These are phyloP conservation scores for Serendipita sp. DNA, from an alignment of 768 basidiomycete genomes.

Conservation along the genomic window DNA sequence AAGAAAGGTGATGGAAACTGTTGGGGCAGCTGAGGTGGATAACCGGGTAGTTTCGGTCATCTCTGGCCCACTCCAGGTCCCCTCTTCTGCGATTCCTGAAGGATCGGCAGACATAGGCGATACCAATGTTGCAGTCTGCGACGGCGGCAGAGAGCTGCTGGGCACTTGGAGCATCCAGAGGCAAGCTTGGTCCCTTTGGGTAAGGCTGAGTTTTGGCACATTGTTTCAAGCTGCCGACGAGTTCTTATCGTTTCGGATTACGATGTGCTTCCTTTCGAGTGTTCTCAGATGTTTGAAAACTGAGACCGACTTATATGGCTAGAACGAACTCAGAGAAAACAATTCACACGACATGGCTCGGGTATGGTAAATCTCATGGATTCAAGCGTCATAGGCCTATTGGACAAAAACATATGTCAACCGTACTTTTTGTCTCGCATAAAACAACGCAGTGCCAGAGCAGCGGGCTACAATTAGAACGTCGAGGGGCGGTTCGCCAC, in stretches of 20 bases:
- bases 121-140: constrained; percentile 2
- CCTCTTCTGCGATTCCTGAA: not conserved
- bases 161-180: not conserved
- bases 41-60: not conserved
- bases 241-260: too few species aligned
- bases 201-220: too few species aligned
- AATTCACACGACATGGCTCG: too few species aligned
- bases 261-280: too few species aligned
- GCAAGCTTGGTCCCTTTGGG: too few species aligned
- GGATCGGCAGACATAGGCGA: not conserved
- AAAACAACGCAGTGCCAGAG: not conserved
- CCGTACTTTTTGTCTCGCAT: not conserved
- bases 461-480: constrained; percentile 27
- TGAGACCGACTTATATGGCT: too few species aligned
- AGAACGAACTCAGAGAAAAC: too few species aligned
- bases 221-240: too few species aligned
- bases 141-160: not conserved
- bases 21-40: constrained; percentile 2
- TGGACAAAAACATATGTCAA: not conserved
- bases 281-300: too few species aligned
- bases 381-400: not conserved
- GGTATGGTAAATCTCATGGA: not conserved
- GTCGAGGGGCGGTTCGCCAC: constrained; percentile 63
- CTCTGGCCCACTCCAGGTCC: not conserved
- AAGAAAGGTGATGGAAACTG: constrained; percentile 11